Base-by-base conservation (phyloP, 129 eudicot genomes). In the Lactuca sativa region DNA sequence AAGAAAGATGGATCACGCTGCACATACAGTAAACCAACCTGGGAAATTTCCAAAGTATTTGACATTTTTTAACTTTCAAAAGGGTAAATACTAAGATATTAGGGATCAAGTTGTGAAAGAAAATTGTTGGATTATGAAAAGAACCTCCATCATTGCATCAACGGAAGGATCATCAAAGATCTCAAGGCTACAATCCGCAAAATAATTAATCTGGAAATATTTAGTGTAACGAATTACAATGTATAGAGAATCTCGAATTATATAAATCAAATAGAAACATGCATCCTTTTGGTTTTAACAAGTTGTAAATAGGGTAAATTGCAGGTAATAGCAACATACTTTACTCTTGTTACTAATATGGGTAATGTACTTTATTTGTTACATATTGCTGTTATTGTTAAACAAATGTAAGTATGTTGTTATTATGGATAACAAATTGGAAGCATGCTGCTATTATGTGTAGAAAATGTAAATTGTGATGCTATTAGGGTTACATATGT, bases 21-120 rank as follows among this genome's bases (percentile, higher is more conserved):
- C 53, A 84, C 82, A 79, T 92, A 92, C n/a, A 92, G 84, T 68
- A 92, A 70, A 73, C 98, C 98, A 76, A 89, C 98, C 98, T 92
- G 65, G 17, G 16, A 77, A 51, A 6, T 62, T 66, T 9, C 49
- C 72, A 62, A 25, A 25, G 30, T 25, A 25, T 25, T 18, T 25
- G 30, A 71, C 9, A 6, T 56, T 6, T 51, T 11, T 17, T 44
- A 4, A 36, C 65, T 59, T 48, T 37, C 36, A 69, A 37, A 25
- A 25, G 30, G 30, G 30, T 25, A 25, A 25, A 25, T 25, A 25
- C 30, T 25, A 25, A 25, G 30, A 25, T 25, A 25, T 25, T 25
- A 25, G 30, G 30, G 30, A 25, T 25, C 30, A 25, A 25, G 30
- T 25, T 25, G 30, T 25, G 30, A 25, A 25, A 25, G 30, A 25